Evolutionary conservation across 139 green algal species (phyloP), one percentile per base, ranked within the genome.

Genomic region (Chlorella sorokiniana): DNA sequence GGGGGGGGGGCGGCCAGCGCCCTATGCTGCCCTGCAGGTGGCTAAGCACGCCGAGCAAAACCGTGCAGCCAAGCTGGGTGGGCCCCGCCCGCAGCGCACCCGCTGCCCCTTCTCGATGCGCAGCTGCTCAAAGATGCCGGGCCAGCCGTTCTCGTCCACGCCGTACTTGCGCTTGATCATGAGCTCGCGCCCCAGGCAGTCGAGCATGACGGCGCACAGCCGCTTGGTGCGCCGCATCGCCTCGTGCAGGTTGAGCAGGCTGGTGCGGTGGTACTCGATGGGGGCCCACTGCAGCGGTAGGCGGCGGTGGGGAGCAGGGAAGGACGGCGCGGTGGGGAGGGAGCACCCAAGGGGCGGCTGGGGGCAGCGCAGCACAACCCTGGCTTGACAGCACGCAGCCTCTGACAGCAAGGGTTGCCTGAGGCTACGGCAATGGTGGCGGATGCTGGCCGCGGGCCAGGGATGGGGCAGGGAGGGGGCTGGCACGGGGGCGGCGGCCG

Each of bases 171-270:
- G 83, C 18, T 88, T 79, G 68, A 96, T 86, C 80, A 92, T 90
- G 61, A 97, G 83, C 83, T 96, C 95, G 8, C 94, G 86, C 2
- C 94, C 94, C 51, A 96, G 83, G 14, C 90, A 94, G 87, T 98
- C 94, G 40, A 97, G 74, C 87, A 97, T 92, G 29, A 95, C 93
- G 22, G 92, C 92, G 65, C 93, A 97, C 61, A 97, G 81, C 48
- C 75, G n/a, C 75, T 72, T 82, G 8, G 84, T 88, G 40, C 83
- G 82, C 45, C 87, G 85, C 92, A 96, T 95, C 22, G 94, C 94
- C 52, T 92, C 88, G 63, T 91, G 80, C 70, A 92, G 86, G 83
- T 96, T 96, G 20, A 85, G 56, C 77, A 98, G 88, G 3, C 89
- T 94, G 45, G 81, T 84, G 42, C 86, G 83, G 88, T 98, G 94